Evolutionary conservation across 495 filamentous ascomycete species (phyloP), one percentile per base, ranked within the genome.

Genomic region (Bombardia bombarda): DNA sequence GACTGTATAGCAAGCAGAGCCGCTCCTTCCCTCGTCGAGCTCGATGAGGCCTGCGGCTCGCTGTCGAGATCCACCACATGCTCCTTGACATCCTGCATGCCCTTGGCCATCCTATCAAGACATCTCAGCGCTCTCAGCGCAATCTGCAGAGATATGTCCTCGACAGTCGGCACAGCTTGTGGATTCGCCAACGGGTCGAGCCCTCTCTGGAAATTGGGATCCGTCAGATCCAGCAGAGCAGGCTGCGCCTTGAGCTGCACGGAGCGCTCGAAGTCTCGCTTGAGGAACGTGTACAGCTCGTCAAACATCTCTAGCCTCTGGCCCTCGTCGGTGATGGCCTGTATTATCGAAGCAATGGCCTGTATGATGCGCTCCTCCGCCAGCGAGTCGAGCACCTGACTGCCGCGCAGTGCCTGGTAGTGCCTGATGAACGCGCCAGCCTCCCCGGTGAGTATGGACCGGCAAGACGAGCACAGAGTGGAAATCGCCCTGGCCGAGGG

Each of bases 311-410:
- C 65, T 2, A 77, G 60, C 56, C 85, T 85, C 30, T 75, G 62
- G 30, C 72, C 64, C 40, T 92, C 81, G 0, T 73, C 65, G 6
- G 74, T 68, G 21, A 92, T 62, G 25, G 83, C 86, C 53, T 95
- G 87, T 26, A 94, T 78, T 42, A 97, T 86, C 12, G 82, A 79
- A 7, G 88, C 79, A 41, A 96, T 90, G 7, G 82, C 87, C 44
- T 86, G 84, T 10, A 95, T 62, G 3, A 97, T 78, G 33, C 75
- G 77, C 50, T 92, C 86, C 66, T 95, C 90, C 0, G 82, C 83
- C 20, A 77, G 64, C 12, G 73, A 71, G 21, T 88, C 86, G 7
- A 84, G 71, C 19, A 72, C 69, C 38, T 74, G 77, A 22, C 61
- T 61, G 26, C 73, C 66, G 49, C 90, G 84, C 14, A 70, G 55